A percentile compares a stretch with the other conserved stretches of the same genome.
Conservation (phyloP, 2,329 filamentous ascomycete genomes). For the Pyrenophora tritici-repentis region DNA sequence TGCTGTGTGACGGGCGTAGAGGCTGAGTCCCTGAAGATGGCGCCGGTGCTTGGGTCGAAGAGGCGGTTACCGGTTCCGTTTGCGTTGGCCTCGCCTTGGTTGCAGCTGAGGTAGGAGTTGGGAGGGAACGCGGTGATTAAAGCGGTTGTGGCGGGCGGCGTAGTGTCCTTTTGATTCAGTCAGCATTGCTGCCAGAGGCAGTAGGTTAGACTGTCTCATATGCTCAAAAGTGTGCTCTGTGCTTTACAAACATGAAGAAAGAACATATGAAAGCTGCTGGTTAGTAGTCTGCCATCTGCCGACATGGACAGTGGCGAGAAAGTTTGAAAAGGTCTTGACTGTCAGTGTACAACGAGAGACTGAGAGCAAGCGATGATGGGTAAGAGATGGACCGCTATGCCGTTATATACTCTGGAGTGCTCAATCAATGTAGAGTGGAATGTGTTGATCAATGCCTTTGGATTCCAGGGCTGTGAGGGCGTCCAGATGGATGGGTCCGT, state of each 20-base stretch:
- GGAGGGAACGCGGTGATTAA: neutral
- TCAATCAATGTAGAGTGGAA: too few species aligned
- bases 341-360: too few species aligned
- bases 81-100: neutral
- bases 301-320: too few species aligned
- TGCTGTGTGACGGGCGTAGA: neutral
- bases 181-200: conserved; percentile 17
- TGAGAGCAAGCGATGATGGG: too few species aligned
- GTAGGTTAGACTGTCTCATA: conserved; percentile 15
- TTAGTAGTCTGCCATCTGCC: neutral
- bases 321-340: too few species aligned
- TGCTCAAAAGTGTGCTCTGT: conserved; percentile 18
- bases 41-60: neutral
- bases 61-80: neutral
- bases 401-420: too few species aligned
- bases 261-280: conserved; percentile 5
- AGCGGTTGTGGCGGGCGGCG: neutral
- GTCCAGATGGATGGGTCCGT: too few species aligned
- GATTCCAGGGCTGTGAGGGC: too few species aligned
- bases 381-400: too few species aligned
- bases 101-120: neutral
- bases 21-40: neutral
- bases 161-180: conserved; percentile 5
- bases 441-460: too few species aligned
- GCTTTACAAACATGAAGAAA: neutral